Evolutionary conservation across 306 rosid genomes (phyloP).

Genomic region (Fagus crenata): DNA sequence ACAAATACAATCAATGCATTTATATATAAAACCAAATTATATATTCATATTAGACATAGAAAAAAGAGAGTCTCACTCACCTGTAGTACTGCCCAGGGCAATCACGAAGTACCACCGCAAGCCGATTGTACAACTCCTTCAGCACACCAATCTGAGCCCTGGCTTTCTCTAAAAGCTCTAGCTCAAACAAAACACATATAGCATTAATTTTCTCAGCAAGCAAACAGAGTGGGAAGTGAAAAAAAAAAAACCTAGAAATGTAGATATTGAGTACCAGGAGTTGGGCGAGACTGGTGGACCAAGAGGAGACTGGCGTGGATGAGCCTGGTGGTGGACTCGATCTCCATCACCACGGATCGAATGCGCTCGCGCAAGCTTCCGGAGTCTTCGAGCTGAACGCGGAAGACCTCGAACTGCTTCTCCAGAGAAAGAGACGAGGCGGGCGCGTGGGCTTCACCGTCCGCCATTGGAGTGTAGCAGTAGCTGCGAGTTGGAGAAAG

Average conservation of each 20-base stretch:
- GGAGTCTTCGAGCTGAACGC: constrained; percentile 64
- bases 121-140: constrained; percentile 68
- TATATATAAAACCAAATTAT: background rate
- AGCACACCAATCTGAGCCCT: constrained; percentile 61
- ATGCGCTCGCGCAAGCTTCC: constrained; percentile 73
- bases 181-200: background rate
- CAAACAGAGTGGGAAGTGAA: background rate
- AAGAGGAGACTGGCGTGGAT: constrained; percentile 73
- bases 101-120: constrained; percentile 64
- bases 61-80: constrained; percentile 28
- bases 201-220: too few relatives aligned
- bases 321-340: constrained; percentile 73
- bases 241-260: background rate
- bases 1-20: constrained; percentile 4
- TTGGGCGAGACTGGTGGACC: constrained; percentile 83
- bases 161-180: constrained; percentile 82
- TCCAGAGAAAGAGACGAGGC: constrained; percentile 47
- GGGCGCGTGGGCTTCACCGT: constrained; percentile 39
- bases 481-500: constrained; percentile 24
- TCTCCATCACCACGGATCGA: constrained; percentile 64
- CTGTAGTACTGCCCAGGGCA: constrained; percentile 68
- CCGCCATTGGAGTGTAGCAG: constrained; percentile 43
- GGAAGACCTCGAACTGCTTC: constrained; percentile 72
- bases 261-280: constrained; percentile 52
- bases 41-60: background rate